Base-by-base conservation (phyloP, 169 alveolate genomes). In the Eimeria sp. region DNA sequence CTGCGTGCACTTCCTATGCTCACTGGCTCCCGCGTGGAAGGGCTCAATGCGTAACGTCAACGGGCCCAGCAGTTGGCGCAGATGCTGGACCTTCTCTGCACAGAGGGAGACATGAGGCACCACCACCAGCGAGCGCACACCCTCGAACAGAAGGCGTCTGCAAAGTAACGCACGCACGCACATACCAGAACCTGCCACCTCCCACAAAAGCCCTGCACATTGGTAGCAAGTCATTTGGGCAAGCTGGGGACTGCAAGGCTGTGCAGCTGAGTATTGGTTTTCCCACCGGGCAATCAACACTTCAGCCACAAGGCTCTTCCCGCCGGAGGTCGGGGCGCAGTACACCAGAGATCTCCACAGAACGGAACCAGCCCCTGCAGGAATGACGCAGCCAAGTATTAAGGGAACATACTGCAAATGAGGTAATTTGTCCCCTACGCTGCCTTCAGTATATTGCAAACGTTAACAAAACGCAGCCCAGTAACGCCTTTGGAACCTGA, bases 291-390 rank as follows among this genome's bases (percentile, higher is more conserved):
- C 82, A 97, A 98, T 95, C 52, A 98, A 43, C 40, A 98, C 68
- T 54, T 98, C 99, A 43, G 98, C 97, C 20, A 98, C 99, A 37
- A 98, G 89, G 27, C 98, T 94, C 90, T 98, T 98, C n/a, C 99
- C 99, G 8, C 99, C 98, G 64, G 98, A 96, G 25, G 99, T 98
- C 46, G 99, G 99, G 23, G 99, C 98, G 46, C 98, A 97, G 95
- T 98, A 98, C 46, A 98, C 96, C 54, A 98, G 85, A n/a, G 95
- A 85, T 49, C 90, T 76, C 80, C 96, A 89, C 77, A 40, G 46
- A 54, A 40, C n/a, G 43, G 37, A 56, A 25, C 46, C 87, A 33
- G 87, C 76, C 14, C 52, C 85, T 89, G 95, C 30, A 33, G 30
- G 56, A 30, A 54, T 20, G 56, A 16, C 58, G 54, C 83, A 74